A percentile compares a stretch with the other conserved stretches of the same genome.
Evolutionary conservation across 2,329 filamentous ascomycete genomes (phyloP).

Genomic region (Zymoseptoria pseudotritici): DNA sequence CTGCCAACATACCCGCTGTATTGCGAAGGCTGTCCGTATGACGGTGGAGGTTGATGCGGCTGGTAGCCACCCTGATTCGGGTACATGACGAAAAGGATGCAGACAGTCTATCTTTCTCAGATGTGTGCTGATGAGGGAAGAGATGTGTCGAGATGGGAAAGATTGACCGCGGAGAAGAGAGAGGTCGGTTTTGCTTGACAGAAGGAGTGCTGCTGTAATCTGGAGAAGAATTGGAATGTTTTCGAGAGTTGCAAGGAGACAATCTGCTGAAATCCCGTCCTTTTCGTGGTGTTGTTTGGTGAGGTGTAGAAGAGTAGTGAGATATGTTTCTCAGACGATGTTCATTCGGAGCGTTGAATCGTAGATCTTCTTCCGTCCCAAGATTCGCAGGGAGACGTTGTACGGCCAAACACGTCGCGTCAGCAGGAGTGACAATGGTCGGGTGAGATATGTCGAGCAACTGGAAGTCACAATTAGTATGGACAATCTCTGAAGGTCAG

Average conservation of each 20-base stretch:
- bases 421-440: no score
- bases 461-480: not conserved
- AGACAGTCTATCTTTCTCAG: constrained; percentile 5
- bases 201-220: constrained; percentile 1
- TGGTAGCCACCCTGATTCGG: not conserved
- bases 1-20: constrained; percentile 6
- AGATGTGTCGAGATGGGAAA: not conserved
- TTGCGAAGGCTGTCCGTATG: constrained; percentile 5
- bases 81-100: constrained; percentile 5
- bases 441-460: not conserved
- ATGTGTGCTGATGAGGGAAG: not conserved
- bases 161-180: constrained; percentile 1
- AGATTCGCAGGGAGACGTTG: not conserved
- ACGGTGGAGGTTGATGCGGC: constrained; percentile 2
- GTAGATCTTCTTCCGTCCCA: not conserved
- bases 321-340: not conserved
- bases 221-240: constrained; percentile 4
- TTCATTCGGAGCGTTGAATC: not conserved
- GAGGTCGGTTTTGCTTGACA: not conserved
- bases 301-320: not conserved
- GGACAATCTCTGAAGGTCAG: not conserved
- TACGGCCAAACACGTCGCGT: not conserved
- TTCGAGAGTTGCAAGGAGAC: constrained; percentile 10
- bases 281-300: constrained; percentile 1
- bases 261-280: constrained; percentile 6